These are phyloP conservation scores for Neoboletus subvelutipes DNA, from an alignment of 768 basidiomycete species.

Conservation along the genomic window DNA sequence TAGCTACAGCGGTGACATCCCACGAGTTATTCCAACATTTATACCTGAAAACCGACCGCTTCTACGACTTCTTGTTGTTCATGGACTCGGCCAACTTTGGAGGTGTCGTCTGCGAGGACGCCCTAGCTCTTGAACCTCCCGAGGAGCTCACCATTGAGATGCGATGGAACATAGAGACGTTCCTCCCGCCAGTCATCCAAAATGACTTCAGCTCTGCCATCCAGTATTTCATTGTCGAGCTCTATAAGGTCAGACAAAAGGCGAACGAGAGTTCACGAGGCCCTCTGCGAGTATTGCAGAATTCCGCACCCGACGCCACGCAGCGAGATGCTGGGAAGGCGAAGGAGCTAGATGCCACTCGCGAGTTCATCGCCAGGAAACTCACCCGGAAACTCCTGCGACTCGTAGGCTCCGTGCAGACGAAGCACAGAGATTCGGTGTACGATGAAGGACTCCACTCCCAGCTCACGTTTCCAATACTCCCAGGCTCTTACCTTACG, in stretches of 20 bases:
- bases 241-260: constrained; percentile 74
- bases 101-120: constrained; percentile 83
- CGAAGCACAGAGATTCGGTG: constrained; percentile 58
- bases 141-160: constrained; percentile 73
- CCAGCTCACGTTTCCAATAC: constrained; percentile 76
- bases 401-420: constrained; percentile 59
- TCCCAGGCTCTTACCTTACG: constrained; percentile 83
- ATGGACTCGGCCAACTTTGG: constrained; percentile 95
- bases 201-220: constrained; percentile 69
- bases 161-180: constrained; percentile 90
- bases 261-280: constrained; percentile 57
- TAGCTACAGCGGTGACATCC: constrained; percentile 88
- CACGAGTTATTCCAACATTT: constrained; percentile 96
- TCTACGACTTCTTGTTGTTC: constrained; percentile 92
- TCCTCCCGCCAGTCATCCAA: constrained; percentile 84
- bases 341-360: constrained; percentile 64
- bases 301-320: constrained; percentile 58
- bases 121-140: constrained; percentile 64
- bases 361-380: constrained; percentile 75
- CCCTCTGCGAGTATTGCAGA: constrained; percentile 73
- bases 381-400: constrained; percentile 81
- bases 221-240: constrained; percentile 81
- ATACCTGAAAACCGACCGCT: constrained; percentile 79
- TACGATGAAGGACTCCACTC: constrained; percentile 52
- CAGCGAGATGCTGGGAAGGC: constrained; percentile 67